Conservation (phyloP, 257 asterid genomes). For the Osmanthus fragrans region DNA sequence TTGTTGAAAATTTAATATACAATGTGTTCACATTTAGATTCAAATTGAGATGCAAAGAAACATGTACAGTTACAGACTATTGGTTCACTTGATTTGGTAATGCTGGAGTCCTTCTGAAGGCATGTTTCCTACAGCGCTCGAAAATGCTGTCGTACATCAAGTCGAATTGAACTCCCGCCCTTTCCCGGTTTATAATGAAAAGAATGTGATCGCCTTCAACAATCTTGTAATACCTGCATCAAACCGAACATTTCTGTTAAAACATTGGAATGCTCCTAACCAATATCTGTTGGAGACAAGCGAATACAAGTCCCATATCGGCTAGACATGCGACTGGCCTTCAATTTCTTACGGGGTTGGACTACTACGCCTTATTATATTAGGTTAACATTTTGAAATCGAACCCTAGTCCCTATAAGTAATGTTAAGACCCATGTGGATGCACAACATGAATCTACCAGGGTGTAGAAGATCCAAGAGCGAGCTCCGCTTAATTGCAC, state of each 20-base stretch:
- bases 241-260: no score
- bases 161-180: slow-evolving; percentile 90
- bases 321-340: background rate
- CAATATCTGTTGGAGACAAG: background rate
- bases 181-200: slow-evolving; percentile 85
- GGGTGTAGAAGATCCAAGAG: background rate
- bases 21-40: background rate
- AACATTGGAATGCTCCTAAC: background rate
- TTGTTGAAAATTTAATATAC: background rate
- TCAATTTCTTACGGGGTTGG: background rate
- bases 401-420: background rate
- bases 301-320: background rate
- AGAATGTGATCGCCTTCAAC: slow-evolving; percentile 96
- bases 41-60: background rate
- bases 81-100: slow-evolving; percentile 55
- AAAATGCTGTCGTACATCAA: slow-evolving; percentile 90
- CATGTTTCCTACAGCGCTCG: slow-evolving; percentile 91
- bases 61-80: slow-evolving; percentile 17
- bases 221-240: slow-evolving; percentile 83
- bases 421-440: background rate
- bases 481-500: background rate
- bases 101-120: slow-evolving; percentile 56
- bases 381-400: background rate
- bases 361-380: background rate
- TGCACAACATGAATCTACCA: background rate